Conservation (phyloP, 306 rosid species). For the Vigna mungo region DNA sequence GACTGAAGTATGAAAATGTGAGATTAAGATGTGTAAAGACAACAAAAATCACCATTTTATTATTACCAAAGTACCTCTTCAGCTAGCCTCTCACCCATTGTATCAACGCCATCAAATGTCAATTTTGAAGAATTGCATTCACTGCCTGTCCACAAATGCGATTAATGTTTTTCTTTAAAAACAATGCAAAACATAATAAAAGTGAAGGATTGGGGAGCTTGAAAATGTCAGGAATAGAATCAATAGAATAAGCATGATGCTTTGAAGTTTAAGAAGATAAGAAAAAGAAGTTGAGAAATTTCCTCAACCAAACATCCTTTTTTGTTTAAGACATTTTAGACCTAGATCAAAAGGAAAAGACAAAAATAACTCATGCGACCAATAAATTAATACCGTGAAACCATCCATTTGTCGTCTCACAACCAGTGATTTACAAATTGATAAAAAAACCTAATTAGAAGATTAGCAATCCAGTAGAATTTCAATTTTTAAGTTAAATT, state of each 20-base stretch:
- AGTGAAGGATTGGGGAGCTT: not conserved
- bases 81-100: constrained; percentile 92
- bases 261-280: not conserved
- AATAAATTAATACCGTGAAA: constrained; percentile 25
- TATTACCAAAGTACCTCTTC: constrained; percentile 82
- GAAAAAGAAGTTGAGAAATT: constrained; percentile 12
- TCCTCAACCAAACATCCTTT: not conserved
- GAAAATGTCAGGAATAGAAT: constrained; percentile 24
- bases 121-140: constrained; percentile 80
- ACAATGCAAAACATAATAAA: constrained; percentile 12
- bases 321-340: not conserved
- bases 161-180: constrained; percentile 13
- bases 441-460: constrained; percentile 11
- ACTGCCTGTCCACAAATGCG: constrained; percentile 73
- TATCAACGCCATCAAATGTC: constrained; percentile 95
- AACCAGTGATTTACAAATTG: constrained; percentile 17
- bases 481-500: constrained; percentile 13
- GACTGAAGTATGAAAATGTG: not conserved
- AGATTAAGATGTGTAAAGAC: constrained; percentile 9
- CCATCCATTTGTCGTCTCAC: constrained; percentile 34
- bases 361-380: not conserved
- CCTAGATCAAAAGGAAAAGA: constrained; percentile 20
- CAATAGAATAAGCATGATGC: constrained; percentile 14
- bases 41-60: constrained; percentile 25
- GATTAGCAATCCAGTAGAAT: not conserved